A percentile compares a stretch with the other conserved stretches of the same genome.
These are phyloP conservation scores for Pichia membranifaciens DNA, from an alignment of 805 yeast species.

Conservation along the genomic window DNA sequence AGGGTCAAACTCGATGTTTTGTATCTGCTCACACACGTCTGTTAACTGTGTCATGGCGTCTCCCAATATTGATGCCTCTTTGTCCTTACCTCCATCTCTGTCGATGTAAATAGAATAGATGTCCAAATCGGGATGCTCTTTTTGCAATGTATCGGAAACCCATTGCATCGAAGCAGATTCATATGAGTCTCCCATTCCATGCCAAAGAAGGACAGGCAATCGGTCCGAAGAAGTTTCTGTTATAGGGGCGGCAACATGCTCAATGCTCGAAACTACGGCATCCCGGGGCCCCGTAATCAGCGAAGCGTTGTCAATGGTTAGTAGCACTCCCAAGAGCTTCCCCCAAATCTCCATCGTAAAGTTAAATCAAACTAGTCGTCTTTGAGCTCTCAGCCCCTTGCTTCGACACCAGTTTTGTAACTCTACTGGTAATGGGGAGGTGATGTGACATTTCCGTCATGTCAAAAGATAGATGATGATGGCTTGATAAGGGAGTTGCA, in stretches of 20 bases:
- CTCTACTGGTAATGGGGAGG: no score
- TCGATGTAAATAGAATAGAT: conserved; percentile 52
- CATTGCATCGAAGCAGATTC: conserved; percentile 52
- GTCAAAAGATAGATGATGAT: no score
- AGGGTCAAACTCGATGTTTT: conserved; percentile 29
- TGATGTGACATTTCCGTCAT: no score
- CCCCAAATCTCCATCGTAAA: neutral
- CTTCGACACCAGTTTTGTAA: no score
- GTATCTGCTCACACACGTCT: conserved; percentile 50
- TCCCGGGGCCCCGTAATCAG: neutral
- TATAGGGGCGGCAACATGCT: neutral
- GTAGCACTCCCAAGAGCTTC: neutral
- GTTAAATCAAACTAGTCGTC: no score
- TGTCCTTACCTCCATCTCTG: conserved; percentile 46
- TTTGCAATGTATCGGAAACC: conserved; percentile 38
- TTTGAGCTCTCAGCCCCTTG: no score
- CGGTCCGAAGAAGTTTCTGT: neutral
- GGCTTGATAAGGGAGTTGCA: no score
- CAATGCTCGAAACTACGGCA: neutral
- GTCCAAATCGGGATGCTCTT: conserved; percentile 42
- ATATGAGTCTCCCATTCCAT: conserved; percentile 75
- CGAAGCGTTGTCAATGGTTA: neutral
- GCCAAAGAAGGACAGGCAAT: conserved; percentile 63
- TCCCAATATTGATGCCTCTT: conserved; percentile 52
- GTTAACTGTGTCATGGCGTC: conserved; percentile 50